Evolutionary conservation across 1,284 basidiomycete genomes (phyloP), one percentile per base, ranked within the genome.

Genomic region (Vanrija pseudolonga): DNA sequence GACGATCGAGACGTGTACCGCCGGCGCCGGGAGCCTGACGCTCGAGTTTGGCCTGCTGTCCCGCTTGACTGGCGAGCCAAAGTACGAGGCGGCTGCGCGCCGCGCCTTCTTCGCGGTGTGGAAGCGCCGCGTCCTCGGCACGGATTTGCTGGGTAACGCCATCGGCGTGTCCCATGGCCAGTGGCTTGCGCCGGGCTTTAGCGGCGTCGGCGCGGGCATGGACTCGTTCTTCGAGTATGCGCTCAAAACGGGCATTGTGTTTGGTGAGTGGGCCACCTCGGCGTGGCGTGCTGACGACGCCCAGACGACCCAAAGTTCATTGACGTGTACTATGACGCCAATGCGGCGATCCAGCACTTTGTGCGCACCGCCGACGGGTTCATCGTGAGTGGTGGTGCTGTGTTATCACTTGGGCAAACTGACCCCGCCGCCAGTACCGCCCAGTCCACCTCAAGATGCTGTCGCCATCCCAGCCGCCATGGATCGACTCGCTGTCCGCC

Each of bases 211-310:
- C 24, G 93, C 93, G 14, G 93, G 93, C 1, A 86, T 94, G 48
- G 92, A 96, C 72, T 92, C 89, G 9, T 95, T 93, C 72, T 93
- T 88, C 69, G 93, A 97, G 75, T 95, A 93, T 71, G 90, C 73
- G 0, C 56, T 78, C 44, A 77, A 77, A 61, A 76, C 75, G 37
- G 94, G 92, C 64, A 86, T 96, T 44, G 72, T 95, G 69, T 89
- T 89, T 60, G 89, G 90, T 90, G 64, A 44, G 82, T 79, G 18
- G 23, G 23, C 5, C 3, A 17, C 6, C 7, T 6, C 3, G 3
- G 15, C 39, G 24, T 37, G n/a, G 17, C n/a, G 26, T 19, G 3
- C 60, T 64, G 47, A 53, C 59, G 12, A 3, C 48, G 15, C 50
- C 38, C 59, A 90, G 90, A 90, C 36, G 93, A 96, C 59, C 81